Evolutionary conservation across 176 grass and related monocot genomes (phyloP).

Genomic region (Phoenix roebelenii): DNA sequence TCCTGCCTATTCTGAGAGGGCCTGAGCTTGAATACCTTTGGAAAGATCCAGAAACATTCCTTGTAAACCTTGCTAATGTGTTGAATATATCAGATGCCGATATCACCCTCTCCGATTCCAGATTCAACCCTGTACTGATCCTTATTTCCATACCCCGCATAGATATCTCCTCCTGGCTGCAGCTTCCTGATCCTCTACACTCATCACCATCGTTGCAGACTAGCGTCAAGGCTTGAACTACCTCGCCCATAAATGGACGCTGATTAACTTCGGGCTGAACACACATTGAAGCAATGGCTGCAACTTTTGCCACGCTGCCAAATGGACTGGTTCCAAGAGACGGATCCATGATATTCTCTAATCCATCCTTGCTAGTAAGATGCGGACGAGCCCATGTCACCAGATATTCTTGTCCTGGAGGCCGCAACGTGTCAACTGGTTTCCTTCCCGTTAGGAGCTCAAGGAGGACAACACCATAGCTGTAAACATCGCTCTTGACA

Average conservation of each 20-base stretch:
- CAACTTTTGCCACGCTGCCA: constrained; percentile 8
- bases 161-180: constrained; percentile 3
- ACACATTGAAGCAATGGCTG: constrained; percentile 14
- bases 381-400: constrained; percentile 17
- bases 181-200: neutral
- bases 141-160: neutral
- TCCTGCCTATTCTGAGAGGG: neutral
- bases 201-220: constrained; percentile 8
- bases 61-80: neutral
- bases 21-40: constrained; percentile 1
- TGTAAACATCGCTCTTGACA: constrained; percentile 17
- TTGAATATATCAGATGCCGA: neutral
- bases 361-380: constrained; percentile 2
- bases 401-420: constrained; percentile 11
- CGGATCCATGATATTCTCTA: constrained; percentile 2
- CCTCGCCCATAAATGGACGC: constrained; percentile 17
- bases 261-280: constrained; percentile 16
- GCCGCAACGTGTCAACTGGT: constrained; percentile 9
- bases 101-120: neutral
- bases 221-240: constrained; percentile 12
- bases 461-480: constrained; percentile 16
- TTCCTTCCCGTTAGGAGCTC: constrained; percentile 14
- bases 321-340: neutral
- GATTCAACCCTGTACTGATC: neutral
- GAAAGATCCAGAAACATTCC: neutral